A percentile compares a stretch with the other conserved stretches of the same genome.
Evolutionary conservation across 164 flowering plant genomes (phyloP).

Genomic region (Umbilicus rupestris): DNA sequence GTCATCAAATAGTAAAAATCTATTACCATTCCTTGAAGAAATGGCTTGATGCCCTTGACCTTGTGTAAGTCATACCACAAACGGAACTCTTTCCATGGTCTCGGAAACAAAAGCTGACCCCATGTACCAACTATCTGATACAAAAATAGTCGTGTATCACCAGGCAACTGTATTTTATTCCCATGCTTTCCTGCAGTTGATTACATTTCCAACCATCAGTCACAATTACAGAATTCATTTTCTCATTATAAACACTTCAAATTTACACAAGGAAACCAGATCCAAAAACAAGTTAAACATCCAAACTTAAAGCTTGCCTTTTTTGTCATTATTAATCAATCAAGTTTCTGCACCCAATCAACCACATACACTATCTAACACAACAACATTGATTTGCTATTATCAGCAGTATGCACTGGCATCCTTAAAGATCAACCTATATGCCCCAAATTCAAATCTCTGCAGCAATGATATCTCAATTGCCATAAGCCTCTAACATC

Average conservation of each 20-base stretch:
- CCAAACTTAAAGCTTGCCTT: background rate
- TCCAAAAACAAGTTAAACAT: background rate
- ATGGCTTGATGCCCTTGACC: slow-evolving; percentile 67
- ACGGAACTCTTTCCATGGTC: slow-evolving; percentile 97
- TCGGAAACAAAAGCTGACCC: slow-evolving; percentile 98
- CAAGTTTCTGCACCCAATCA: background rate
- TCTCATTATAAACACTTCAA: background rate
- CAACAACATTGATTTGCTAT: background rate
- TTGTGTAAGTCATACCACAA: slow-evolving; percentile 86
- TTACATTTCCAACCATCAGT: slow-evolving; percentile 7
- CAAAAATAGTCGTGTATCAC: slow-evolving; percentile 54
- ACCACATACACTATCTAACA: background rate
- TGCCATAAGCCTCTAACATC: background rate
- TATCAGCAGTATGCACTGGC: background rate
- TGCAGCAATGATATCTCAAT: background rate
- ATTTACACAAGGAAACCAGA: background rate
- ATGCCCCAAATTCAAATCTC: background rate
- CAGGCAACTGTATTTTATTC: slow-evolving; percentile 64
- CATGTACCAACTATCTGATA: slow-evolving; percentile 96
- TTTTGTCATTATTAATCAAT: background rate
- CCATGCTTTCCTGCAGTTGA: slow-evolving; percentile 75
- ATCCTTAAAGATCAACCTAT: background rate
- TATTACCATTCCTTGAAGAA: slow-evolving; percentile 84
- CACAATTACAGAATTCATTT: background rate
- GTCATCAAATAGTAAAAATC: background rate